phyloP scores from a whole-genome alignment of 176 grass and related monocot genomes.

The Eleusine indica region DNA sequence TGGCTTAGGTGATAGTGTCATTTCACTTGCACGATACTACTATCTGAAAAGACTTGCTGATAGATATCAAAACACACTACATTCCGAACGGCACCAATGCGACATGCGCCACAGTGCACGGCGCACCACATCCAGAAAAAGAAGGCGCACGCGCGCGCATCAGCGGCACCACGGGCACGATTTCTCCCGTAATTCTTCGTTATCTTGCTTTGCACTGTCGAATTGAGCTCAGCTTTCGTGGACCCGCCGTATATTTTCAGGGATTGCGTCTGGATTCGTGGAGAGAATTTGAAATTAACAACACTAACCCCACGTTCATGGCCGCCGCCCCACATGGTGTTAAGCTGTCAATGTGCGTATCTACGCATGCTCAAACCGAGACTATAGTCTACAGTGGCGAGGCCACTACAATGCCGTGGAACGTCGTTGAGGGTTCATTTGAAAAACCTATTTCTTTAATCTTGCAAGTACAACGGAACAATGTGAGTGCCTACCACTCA shows the following conservation, averaged over 20 bases:
- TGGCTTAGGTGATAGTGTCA: neutral
- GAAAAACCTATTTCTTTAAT: neutral
- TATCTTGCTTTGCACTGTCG: conserved; percentile 1
- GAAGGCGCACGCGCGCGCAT: neutral
- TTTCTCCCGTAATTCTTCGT: neutral
- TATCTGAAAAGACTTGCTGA: neutral
- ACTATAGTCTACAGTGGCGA: conserved; percentile 31
- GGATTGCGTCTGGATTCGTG: neutral
- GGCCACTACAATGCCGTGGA: conserved; percentile 36
- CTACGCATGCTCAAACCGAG: conserved; percentile 25
- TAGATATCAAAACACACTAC: neutral
- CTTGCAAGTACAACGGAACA: too few relatives aligned
- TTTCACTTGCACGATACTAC: neutral
- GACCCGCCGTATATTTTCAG: neutral
- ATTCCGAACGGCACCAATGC: neutral
- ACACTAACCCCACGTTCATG: conserved; percentile 3
- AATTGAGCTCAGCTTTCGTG: neutral
- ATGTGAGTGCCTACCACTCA: too few relatives aligned
- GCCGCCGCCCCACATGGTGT: neutral
- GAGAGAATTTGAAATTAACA: neutral
- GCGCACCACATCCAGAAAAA: neutral
- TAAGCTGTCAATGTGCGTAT: conserved; percentile 31
- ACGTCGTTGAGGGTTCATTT: neutral
- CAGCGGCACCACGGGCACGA: neutral
- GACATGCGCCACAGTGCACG: neutral